Base-by-base conservation (phyloP, 371 early-diverging fungal genomes). In the Entomophthora muscae region DNA sequence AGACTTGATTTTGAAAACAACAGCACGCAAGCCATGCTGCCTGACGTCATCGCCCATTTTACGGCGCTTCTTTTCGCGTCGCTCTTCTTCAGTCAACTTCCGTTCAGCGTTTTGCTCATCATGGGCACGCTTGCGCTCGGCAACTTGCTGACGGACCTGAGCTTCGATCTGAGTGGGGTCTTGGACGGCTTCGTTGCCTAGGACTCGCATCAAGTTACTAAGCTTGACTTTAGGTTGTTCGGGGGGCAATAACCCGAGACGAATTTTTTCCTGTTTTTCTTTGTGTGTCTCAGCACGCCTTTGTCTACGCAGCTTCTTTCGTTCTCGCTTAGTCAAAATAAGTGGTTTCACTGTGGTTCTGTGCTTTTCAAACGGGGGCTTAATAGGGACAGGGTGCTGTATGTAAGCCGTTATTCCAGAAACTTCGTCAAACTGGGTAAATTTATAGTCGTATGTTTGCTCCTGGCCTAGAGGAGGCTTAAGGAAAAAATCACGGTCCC, bases 81-180 rank as follows among this genome's bases (percentile, higher is more conserved):
- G 77, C 73, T 95, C 85, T 69, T 90, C 96, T 13, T 83, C 82
- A 1, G 95, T 90, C 64, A 95, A 72, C 74, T 90, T 89, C 26
- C 86, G 79, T 61, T 87, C 85, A 42, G 76, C 84, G 71, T 91
- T 91, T 13, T 83, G 81, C 57, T 87, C 76, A 67, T 86, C 76
- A 68, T 95, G 95, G 65, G 81, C 82, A 33, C 75, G 72, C 67
- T 85, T 80, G n/a, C 98, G 84, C 31, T 78, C 82, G 30, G 78
- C 80, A 78, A 93, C 83, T 68, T 96, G 93, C 64, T 76, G 82
- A 17, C 90, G 78, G 12, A 96, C 93, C 54, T 81, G 73, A 3
- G 91, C 90, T 70, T 95, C 98, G 7, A 94, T 77, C 68, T 86
- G 82, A 1, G 95, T 93, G 0, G 98, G 98, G 66, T 94, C 95